These are phyloP conservation scores for Gautieria morchelliformis DNA, from an alignment of 768 basidiomycete species.

Conservation along the genomic window DNA sequence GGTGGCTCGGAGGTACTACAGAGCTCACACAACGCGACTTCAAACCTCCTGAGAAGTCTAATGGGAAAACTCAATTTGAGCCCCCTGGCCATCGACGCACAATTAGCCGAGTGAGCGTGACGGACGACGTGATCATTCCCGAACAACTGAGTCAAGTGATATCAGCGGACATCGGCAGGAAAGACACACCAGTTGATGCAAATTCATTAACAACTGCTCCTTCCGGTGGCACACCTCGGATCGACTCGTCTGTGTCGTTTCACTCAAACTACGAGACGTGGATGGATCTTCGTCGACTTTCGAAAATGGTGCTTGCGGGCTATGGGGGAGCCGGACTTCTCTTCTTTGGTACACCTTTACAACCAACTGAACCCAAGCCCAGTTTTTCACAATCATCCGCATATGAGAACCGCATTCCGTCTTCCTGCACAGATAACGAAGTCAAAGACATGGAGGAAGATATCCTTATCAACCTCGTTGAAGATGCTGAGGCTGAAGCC, in stretches of 20 bases:
- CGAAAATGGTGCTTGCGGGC: conserved; percentile 75
- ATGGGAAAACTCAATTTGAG: conserved; percentile 18
- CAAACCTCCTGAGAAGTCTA: neutral
- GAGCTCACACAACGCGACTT: conserved; percentile 54
- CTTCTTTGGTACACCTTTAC: conserved; percentile 62
- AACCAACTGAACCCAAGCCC: conserved; percentile 7
- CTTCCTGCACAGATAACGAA: conserved; percentile 13
- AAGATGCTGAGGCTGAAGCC: conserved; percentile 57
- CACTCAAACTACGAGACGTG: conserved; percentile 44
- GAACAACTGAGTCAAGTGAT: conserved; percentile 64
- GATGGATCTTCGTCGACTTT: conserved; percentile 62
- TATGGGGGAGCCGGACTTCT: conserved; percentile 76
- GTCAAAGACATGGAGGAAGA: conserved; percentile 41
- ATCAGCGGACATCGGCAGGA: conserved; percentile 72
- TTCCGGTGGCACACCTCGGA: conserved; percentile 10
- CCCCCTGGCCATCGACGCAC: conserved; percentile 12
- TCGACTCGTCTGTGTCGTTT: conserved; percentile 11
- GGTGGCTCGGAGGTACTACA: conserved; percentile 54
- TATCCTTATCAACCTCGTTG: conserved; percentile 53
- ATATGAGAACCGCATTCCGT: conserved; percentile 14
- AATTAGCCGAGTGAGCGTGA: conserved; percentile 53
- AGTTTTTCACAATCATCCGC: conserved; percentile 18
- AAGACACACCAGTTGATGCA: conserved; percentile 21
- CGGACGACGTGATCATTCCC: conserved; percentile 46
- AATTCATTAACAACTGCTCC: conserved; percentile 21